Base-by-base conservation (phyloP, 225 moss, liverwort and hornwort species). In the Climacium dendroides region DNA sequence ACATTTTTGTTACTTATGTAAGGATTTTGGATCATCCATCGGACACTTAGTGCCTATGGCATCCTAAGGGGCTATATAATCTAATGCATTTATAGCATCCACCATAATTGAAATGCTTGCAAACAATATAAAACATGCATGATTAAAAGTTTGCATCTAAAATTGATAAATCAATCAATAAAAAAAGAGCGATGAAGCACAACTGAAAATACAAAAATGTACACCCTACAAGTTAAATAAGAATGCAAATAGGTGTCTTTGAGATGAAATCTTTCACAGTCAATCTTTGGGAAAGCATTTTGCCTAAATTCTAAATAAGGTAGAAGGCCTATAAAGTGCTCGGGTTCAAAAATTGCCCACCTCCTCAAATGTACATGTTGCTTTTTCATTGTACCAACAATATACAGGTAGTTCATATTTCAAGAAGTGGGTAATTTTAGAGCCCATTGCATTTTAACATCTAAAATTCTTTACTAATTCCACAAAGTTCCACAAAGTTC, bases 41-140 rank as follows among this genome's bases (percentile, higher is more conserved):
- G 5, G 5, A 10, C 34, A 5, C 11, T 65, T 5, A 19, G 5
- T 19, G 6, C 19, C 1, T 1, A 0, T 0, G 1, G 3, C 3
- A 1, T 65, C 19, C 3, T 67, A 37, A 23, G 22, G 13, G 37
- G 22, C 13, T 67, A 23, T 2, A 41, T 5, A 26, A 26, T 3
- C 26, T 24, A 39, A 39, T 69, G 39, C 8, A 26, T 9, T 70
- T 9, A 26, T 41, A 70, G 16, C 16, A 71, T 2, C 5, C 41
- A 70, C 8, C 0, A 43, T 1, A 71, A 9, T 3, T 71, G 5
- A 7, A 15, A 26, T 70, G 70, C 41, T 3, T 35, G 15, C 8
- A 7, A 41, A 25, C 3, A 25, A 25, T 70, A 26, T 3, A 43
- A 28, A 43, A 43, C 5, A 43, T 2, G 0, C 16, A 71, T 26